These are phyloP conservation scores for Daldinia decipiens DNA, from an alignment of 495 filamentous ascomycete species.

Conservation along the genomic window DNA sequence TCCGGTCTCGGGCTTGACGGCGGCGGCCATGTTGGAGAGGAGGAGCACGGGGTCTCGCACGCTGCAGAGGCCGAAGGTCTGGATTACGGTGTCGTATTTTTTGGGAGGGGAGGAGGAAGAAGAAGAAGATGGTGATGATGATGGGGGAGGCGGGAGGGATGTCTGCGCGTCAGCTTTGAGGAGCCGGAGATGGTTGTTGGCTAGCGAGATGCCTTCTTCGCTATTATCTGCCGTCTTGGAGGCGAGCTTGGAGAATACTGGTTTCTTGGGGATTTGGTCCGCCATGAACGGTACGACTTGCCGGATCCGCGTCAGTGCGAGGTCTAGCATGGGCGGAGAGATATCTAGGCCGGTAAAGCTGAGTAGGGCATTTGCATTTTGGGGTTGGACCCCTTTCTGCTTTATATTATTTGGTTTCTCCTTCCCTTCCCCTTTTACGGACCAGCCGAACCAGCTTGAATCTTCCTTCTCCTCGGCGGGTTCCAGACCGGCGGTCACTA, in stretches of 20 bases:
- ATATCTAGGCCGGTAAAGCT: slow-evolving; percentile 61
- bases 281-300: slow-evolving; percentile 45
- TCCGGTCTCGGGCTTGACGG: slow-evolving; percentile 66
- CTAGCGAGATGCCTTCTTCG: slow-evolving; percentile 46
- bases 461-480: slow-evolving; percentile 30
- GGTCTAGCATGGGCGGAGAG: slow-evolving; percentile 54
- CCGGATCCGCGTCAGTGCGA: slow-evolving; percentile 53
- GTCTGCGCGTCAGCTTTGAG: slow-evolving; percentile 53
- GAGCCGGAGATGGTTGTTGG: slow-evolving; percentile 50
- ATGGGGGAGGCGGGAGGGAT: slow-evolving; percentile 39
- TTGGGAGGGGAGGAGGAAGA: slow-evolving; percentile 27
- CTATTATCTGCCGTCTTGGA: slow-evolving; percentile 28
- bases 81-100: slow-evolving; percentile 85
- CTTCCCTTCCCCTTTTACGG: slow-evolving; percentile 25
- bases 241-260: slow-evolving; percentile 42
- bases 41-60: slow-evolving; percentile 77
- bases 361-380: slow-evolving; percentile 38
- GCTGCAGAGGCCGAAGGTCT: slow-evolving; percentile 94
- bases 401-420: slow-evolving; percentile 9
- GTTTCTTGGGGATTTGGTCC: slow-evolving; percentile 46
- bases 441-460: slow-evolving; percentile 35
- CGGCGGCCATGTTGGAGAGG: slow-evolving; percentile 66
- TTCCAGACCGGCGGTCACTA: slow-evolving; percentile 37
- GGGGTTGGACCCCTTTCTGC: slow-evolving; percentile 8
- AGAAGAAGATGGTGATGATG: slow-evolving; percentile 37